Conservation (phyloP, 306 rosid genomes). For the Astragalus glycyphyllos region DNA sequence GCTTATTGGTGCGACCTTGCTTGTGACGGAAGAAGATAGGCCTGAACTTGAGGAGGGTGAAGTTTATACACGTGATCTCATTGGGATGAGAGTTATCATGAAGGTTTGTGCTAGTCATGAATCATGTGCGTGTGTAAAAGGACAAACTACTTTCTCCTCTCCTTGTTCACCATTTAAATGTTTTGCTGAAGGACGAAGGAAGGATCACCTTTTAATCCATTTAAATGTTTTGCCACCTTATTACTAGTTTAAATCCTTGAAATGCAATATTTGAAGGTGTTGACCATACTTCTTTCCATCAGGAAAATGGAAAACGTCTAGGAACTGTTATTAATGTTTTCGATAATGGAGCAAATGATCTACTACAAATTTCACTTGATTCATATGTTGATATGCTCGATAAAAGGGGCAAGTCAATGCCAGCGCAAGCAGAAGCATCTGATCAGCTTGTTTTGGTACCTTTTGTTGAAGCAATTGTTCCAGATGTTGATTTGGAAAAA, state of each 20-base stretch:
- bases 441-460: slow-evolving; percentile 84
- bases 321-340: slow-evolving; percentile 79
- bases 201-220: background rate
- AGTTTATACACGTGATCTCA: slow-evolving; percentile 82
- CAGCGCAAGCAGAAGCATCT: slow-evolving; percentile 57
- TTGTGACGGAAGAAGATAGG: slow-evolving; percentile 85
- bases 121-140: background rate
- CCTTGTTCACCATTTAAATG: slow-evolving; percentile 14
- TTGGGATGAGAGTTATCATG: slow-evolving; percentile 84
- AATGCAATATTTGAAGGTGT: slow-evolving; percentile 39
- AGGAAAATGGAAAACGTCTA: slow-evolving; percentile 76
- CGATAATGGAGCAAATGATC: slow-evolving; percentile 82
- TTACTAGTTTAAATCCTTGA: slow-evolving; percentile 30
- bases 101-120: slow-evolving; percentile 62
- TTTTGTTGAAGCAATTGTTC: slow-evolving; percentile 94
- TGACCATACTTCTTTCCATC: slow-evolving; percentile 48
- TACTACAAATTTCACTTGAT: slow-evolving; percentile 78
- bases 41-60: slow-evolving; percentile 89
- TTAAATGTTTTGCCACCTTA: background rate
- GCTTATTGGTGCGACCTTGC: slow-evolving; percentile 84
- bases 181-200: background rate
- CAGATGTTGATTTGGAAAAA: slow-evolving; percentile 70
- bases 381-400: slow-evolving; percentile 63
- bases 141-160: slow-evolving; percentile 16
- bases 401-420: slow-evolving; percentile 61